Percentiles rank a stretch among this genome's conserved stretches.
Conservation (phyloP, 2,329 filamentous ascomycete species). For the Tolypocladium endophyticum region DNA sequence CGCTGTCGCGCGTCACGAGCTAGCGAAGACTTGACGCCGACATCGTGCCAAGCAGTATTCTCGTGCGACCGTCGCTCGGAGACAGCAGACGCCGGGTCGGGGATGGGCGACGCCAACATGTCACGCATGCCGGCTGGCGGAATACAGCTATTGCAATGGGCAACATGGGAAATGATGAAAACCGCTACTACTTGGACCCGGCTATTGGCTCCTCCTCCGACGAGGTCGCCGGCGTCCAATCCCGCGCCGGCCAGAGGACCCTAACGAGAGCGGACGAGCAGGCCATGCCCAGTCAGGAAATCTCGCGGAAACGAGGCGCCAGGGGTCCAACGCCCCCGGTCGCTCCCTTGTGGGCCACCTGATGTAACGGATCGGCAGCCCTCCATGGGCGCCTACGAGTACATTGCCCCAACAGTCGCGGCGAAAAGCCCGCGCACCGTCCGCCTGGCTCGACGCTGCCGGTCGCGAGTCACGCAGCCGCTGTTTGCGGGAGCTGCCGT, state of each 20-base stretch:
- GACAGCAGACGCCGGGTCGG: neutral
- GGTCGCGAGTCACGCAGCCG: neutral
- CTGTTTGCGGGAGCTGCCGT: neutral
- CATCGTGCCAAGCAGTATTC: neutral
- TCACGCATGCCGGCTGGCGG: neutral
- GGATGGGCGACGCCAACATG: neutral
- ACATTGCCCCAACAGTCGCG: slow-evolving; percentile 4
- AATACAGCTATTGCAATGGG: neutral
- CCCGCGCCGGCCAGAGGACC: neutral
- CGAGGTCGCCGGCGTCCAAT: neutral
- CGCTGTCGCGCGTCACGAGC: neutral
- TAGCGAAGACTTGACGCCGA: neutral
- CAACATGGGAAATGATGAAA: neutral
- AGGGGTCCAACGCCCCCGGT: slow-evolving; percentile 5
- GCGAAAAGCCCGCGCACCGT: slow-evolving; percentile 9
- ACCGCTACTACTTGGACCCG: neutral
- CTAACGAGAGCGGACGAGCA: neutral
- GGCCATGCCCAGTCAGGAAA: slow-evolving; percentile 9
- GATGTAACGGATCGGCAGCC: slow-evolving; percentile 22
- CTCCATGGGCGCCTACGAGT: neutral
- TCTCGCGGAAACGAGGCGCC: slow-evolving; percentile 8
- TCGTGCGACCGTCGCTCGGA: neutral
- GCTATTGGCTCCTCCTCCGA: neutral
- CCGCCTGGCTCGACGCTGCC: neutral
- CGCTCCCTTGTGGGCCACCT: slow-evolving; percentile 10